Evolutionary conservation across 2,329 filamentous ascomycete species (phyloP), one percentile per base, ranked within the genome.

Genomic region (Dactylonectria macrodidyma): DNA sequence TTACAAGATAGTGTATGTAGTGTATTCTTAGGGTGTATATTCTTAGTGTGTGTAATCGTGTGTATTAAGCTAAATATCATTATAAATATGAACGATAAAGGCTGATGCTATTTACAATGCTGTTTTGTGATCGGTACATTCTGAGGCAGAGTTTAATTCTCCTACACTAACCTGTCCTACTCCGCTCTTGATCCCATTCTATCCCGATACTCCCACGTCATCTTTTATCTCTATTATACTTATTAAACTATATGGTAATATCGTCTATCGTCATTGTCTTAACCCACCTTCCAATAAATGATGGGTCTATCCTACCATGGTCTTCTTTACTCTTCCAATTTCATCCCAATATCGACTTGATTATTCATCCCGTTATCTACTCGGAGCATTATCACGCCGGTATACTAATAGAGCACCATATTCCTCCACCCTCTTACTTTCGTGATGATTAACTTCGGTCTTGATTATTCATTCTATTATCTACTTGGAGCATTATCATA

Each of bases 311-410:
- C 47, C 47, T 22, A 26, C 47, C 12, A 51, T 51, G 12, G 47
- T 51, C 47, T 51, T 51, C 47, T 51, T 51, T 51, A 51, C 3
- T 51, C 47, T 51, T 51, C 47, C 47, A 51, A 51, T 51, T 51
- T 51, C 47, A 51, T 51, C 47, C 47, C 47, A 26, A 51, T 51
- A 51, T 51, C 47, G 34, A 36, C 34, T 36, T 36, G 34, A 36
- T 36, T 36, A 36, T 36, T 36, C 34, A 36, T 36, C 19, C 19
- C 19, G 19, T 19, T 1, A 19, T 19, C 19, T 19, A 19, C 19
- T 19, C 19, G 19, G 19, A 36, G 34, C 34, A 36, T 36, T 4
- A 36, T 36, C 34, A 36, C 34, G 5, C 34, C 34, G 34, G 34
- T 36, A 36, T 36, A 36, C 34, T 4, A 36, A 36, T 36, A 36